Evolutionary conservation across 192 early-diverging fungal species (phyloP), one percentile per base, ranked within the genome.

Genomic region (Backusella parvicylindrica): DNA sequence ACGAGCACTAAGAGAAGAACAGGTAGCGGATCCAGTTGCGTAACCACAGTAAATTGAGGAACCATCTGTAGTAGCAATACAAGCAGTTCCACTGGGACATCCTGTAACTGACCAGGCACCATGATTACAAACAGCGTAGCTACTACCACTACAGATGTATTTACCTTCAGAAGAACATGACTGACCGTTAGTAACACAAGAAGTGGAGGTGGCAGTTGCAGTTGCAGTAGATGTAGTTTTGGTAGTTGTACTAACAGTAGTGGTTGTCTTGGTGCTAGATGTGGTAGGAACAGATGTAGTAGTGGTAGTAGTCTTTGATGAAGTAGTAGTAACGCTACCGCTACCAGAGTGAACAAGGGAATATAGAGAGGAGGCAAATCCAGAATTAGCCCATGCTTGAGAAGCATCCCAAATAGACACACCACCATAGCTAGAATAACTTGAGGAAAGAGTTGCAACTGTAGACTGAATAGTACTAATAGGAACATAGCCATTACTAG

Each of bases 351-450:
- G 70, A 68, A 78, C 71, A 16, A 78, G 11, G 15, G 37, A 13
- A 47, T 65, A 72, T 23, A 81, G 38, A 35, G 73, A 75, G 13
- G 13, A 13, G 40, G 81, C 81, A 70, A 76, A 78, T 26, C 72
- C 75, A 50, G 70, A 60, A 68, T 91, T 91, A 12, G 38, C 75
- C 63, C 87, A 88, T 1, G 89, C 79, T 73, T 91, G 90, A 30
- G 90, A 91, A 0, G 87, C 86, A 77, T 94, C 92, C 92, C 92
- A 94, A 68, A 91, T 83, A 89, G 90, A 89, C 53, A 92, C 87
- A 30, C 92, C 92, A 68, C 91, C 91, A 77, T 91, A 91, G n/a
- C 87, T 83, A 38, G 70, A 76, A 43, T 90, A 91, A 33, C 73
- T 84, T 41, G 72, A 83, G 1, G 87, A 74, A 70, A 70, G 68